Evolutionary conservation across 2,329 filamentous ascomycete species (phyloP), one percentile per base, ranked within the genome.

Genomic region (Cryphonectria nitschkei): DNA sequence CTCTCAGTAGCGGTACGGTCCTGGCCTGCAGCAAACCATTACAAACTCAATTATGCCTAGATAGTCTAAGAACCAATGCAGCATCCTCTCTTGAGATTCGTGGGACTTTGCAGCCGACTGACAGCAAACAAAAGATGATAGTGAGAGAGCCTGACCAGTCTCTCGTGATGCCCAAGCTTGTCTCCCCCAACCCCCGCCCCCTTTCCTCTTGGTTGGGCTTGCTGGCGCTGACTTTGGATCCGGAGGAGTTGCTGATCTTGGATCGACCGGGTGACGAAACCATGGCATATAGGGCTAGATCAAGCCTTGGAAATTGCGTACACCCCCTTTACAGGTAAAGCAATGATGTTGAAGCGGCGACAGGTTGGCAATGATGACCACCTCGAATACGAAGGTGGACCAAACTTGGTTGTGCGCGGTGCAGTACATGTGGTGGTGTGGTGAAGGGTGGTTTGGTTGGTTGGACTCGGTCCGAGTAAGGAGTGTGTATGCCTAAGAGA

Each of bases 31-130:
- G 22, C 46, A n/a, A 9, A 11, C 71, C 68, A 50, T 67, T 71
- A 65, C 46, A 67, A 67, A 68, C 69, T 69, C 67, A 65, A 43
- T 65, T 67, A 68, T 61, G 72, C 72, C 65, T 73, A 69, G 68
- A 70, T 70, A 73, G 68, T 70, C 70, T 56, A 64, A 71, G 61
- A 70, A 67, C 52, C 62, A 71, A 71, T 67, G 64, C 52, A 68
- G 43, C 71, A 70, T 67, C 71, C 52, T 68, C 68, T 68, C 64
- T 16, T 37, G 58, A 22, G 7, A 22, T 34, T 9, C 13, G 22
- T 14, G 41, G 37, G 16, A n/a, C n/a, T 13, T 0, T 61, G 8
- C 39, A 16, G 13, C 19, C 26, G 16, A 34, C 58, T 61, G 16
- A 34, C 9, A 61, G 34, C 4, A 11, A 14, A n/a, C 11, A 54